Conservation (phyloP, 257 asterid genomes). For the Solanum lignicaule region DNA sequence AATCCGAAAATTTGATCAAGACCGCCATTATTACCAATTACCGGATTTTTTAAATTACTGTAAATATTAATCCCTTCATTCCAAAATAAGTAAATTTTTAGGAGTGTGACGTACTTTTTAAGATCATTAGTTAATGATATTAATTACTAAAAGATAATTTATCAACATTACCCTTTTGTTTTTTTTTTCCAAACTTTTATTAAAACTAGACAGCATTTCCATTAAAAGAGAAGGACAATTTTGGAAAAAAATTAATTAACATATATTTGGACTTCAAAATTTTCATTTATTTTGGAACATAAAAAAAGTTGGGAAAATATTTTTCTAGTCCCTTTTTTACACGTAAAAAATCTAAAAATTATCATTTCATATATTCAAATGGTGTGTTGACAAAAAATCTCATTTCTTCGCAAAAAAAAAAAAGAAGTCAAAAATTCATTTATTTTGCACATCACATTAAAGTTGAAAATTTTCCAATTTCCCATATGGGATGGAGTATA, state of each 20-base stretch:
- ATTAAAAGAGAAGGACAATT: not conserved
- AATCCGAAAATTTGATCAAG: not conserved
- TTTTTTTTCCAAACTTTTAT: not conserved
- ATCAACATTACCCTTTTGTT: not conserved
- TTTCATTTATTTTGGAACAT: not conserved
- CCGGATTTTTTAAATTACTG: not conserved
- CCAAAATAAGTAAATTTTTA: not conserved
- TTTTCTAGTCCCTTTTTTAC: not conserved
- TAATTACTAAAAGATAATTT: not conserved
- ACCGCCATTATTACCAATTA: not conserved
- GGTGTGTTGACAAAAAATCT: not conserved
- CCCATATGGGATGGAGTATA: not conserved
- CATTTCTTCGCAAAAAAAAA: not conserved
- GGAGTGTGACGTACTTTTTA: not conserved
- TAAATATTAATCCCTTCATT: not conserved
- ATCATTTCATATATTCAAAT: not conserved
- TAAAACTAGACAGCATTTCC: not conserved
- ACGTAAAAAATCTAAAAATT: not conserved
- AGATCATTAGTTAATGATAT: not conserved
- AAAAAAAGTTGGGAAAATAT: not conserved
- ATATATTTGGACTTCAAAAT: not conserved
- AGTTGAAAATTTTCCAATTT: not conserved
- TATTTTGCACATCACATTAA: not conserved
- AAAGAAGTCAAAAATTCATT: not conserved
- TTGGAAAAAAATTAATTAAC: not conserved